phyloP scores from a whole-genome alignment of 768 basidiomycete genomes.

The Rhizopogon rudus region DNA sequence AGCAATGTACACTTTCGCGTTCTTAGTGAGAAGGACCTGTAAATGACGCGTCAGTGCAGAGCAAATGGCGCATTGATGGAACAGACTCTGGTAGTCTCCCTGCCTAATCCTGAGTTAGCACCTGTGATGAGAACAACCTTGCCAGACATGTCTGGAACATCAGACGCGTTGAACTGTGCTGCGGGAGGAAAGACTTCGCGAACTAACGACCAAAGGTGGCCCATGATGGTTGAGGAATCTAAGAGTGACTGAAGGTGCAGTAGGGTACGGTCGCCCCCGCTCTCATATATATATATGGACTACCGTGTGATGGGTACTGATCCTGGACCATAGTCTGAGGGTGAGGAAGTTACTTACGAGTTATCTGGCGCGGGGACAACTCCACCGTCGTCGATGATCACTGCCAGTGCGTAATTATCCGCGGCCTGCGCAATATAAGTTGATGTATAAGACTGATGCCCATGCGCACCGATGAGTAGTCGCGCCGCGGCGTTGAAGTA shows the following conservation, averaged over 20 bases:
- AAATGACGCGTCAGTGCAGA: not conserved
- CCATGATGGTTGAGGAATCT: conserved; percentile 5
- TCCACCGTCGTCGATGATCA: too few species aligned
- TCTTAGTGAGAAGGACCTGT: conserved; percentile 20
- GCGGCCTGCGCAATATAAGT: too few species aligned
- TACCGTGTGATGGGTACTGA: too few species aligned
- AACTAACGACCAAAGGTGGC: not conserved
- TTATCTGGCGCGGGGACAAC: too few species aligned
- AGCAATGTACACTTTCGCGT: conserved; percentile 14
- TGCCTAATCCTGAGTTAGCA: conserved; percentile 46
- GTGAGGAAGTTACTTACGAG: too few species aligned
- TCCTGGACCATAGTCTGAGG: too few species aligned
- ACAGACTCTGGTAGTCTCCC: conserved; percentile 33
- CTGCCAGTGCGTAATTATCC: too few species aligned
- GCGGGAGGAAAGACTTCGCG: conserved; percentile 17
- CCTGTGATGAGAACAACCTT: conserved; percentile 41
- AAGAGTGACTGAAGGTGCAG: not conserved
- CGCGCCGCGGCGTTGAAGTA: too few species aligned
- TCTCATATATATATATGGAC: too few species aligned
- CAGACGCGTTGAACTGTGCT: conserved; percentile 15
- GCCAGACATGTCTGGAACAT: conserved; percentile 33
- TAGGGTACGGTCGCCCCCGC: too few species aligned
- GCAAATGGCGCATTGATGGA: not conserved
- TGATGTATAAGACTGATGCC: too few species aligned
- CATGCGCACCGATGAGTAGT: too few species aligned